Percentiles rank a stretch among this genome's conserved stretches.
These are phyloP conservation scores for Teunomyces barrocoloradensis DNA, from an alignment of 805 yeast species.

Conservation along the genomic window DNA sequence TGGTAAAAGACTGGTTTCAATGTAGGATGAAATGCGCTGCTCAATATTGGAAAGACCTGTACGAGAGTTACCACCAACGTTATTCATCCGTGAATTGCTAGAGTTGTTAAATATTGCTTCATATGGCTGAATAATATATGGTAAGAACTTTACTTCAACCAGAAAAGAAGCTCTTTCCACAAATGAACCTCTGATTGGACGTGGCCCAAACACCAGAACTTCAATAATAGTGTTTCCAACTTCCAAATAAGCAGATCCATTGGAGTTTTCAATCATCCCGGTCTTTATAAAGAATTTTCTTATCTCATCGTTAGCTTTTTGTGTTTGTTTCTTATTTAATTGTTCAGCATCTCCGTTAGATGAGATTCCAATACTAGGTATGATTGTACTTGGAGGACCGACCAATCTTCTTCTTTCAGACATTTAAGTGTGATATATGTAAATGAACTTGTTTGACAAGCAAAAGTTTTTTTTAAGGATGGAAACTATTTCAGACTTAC, in stretches of 20 bases:
- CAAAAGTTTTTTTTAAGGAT: background rate
- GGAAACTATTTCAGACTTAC: background rate
- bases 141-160: constrained; percentile 56
- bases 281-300: constrained; percentile 56
- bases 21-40: constrained; percentile 49
- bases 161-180: constrained; percentile 62
- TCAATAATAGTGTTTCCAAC: constrained; percentile 58
- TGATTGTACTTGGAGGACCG: constrained; percentile 70
- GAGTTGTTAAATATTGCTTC: constrained; percentile 25
- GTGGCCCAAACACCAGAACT: constrained; percentile 82
- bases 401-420: constrained; percentile 81
- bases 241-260: constrained; percentile 83
- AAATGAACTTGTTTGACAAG: background rate
- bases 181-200: constrained; percentile 77
- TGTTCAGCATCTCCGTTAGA: constrained; percentile 7
- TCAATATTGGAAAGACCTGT: constrained; percentile 38
- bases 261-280: constrained; percentile 66
- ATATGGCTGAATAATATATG: constrained; percentile 44
- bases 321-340: background rate
- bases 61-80: constrained; percentile 21
- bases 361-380: constrained; percentile 21
- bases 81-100: constrained; percentile 13
- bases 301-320: constrained; percentile 21
- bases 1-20: constrained; percentile 51
- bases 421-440: constrained; percentile 4